Percentiles rank a stretch among this genome's conserved stretches.
phyloP scores from a whole-genome alignment of 78 protist genomes.

The Bigelowiella natans region DNA sequence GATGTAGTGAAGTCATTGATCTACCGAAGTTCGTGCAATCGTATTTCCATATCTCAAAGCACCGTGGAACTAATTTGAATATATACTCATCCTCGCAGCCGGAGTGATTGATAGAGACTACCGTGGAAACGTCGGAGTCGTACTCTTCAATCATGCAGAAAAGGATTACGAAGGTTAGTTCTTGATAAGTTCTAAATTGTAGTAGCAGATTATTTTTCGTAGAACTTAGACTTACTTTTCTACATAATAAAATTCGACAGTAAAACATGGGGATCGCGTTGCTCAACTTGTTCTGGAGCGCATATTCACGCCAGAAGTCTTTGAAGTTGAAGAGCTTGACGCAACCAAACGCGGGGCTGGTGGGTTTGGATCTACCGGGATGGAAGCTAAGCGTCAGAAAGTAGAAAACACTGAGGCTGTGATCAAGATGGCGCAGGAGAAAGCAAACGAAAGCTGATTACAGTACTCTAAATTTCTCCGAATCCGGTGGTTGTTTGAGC shows the following conservation, averaged over 20 bases:
- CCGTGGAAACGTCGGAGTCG: constrained; percentile 69
- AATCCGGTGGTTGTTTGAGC: no score
- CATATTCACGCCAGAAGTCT: constrained; percentile 39
- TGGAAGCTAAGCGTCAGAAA: not conserved
- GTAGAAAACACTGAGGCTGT: not conserved
- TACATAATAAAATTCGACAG: not conserved
- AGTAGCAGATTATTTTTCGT: not conserved
- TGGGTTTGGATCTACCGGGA: constrained; percentile 62
- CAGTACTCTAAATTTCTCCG: no score
- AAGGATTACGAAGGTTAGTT: constrained; percentile 14
- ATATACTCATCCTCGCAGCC: no score
- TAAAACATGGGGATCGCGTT: constrained; percentile 45
- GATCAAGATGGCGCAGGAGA: no score
- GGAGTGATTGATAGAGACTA: constrained; percentile 50
- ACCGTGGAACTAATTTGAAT: no score
- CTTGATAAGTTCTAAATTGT: not conserved
- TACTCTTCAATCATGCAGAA: constrained; percentile 61
- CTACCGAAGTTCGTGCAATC: no score
- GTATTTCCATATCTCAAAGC: no score
- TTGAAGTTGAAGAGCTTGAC: constrained; percentile 42
- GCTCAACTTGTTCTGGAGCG: constrained; percentile 57
- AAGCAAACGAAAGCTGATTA: no score
- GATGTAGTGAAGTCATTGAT: no score
- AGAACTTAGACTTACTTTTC: not conserved
- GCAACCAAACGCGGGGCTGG: constrained; percentile 50